A percentile compares a stretch with the other conserved stretches of the same genome.
phyloP scores from a whole-genome alignment of 306 rosid genomes.

The Cicer bijugum region DNA sequence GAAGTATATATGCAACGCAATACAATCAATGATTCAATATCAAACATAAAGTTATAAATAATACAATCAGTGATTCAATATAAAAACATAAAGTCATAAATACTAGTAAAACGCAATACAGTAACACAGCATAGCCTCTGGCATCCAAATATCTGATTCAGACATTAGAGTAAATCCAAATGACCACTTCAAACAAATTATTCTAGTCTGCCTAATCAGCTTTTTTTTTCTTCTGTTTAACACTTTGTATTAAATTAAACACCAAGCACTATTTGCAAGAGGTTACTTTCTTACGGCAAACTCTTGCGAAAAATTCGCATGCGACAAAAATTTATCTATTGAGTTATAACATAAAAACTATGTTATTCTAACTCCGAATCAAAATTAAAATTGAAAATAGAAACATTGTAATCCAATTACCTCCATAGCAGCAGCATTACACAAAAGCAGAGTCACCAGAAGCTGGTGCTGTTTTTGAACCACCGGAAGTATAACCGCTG shows the following conservation, averaged over 20 bases:
- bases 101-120: not conserved
- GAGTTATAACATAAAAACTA: constrained; percentile 4
- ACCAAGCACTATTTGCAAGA: not conserved
- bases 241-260: constrained; percentile 10
- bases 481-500: constrained; percentile 87
- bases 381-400: not conserved
- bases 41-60: not conserved
- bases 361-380: not conserved
- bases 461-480: constrained; percentile 98
- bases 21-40: not conserved
- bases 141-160: constrained; percentile 4
- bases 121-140: constrained; percentile 14
- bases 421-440: constrained; percentile 94
- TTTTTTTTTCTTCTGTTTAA: not conserved
- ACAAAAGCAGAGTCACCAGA: constrained; percentile 89
- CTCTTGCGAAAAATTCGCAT: not conserved
- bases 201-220: constrained; percentile 3
- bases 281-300: not conserved
- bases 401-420: constrained; percentile 49
- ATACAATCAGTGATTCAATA: not conserved
- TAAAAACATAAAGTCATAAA: not conserved
- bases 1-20: not conserved
- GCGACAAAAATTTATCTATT: not conserved
- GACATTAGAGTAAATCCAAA: constrained; percentile 23
- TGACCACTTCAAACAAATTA: constrained; percentile 11